These are phyloP conservation scores for Penicillium sp. DNA, from an alignment of 2,329 filamentous ascomycete species.

Conservation along the genomic window DNA sequence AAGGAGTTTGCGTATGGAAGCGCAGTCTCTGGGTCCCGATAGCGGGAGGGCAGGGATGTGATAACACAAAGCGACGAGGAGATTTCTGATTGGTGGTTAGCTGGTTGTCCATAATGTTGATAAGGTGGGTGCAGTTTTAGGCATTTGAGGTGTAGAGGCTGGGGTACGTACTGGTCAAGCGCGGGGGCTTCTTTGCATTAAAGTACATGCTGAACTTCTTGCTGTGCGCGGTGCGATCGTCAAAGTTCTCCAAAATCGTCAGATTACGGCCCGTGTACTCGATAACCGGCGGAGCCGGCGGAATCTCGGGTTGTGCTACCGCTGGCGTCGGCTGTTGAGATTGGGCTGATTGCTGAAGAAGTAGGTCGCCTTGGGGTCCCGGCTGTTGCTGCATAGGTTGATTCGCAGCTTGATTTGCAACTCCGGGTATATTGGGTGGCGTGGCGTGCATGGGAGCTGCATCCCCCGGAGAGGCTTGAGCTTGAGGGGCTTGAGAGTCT, in stretches of 20 bases:
- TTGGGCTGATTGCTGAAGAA: slow-evolving; percentile 10
- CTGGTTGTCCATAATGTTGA: background rate
- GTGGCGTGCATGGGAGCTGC: slow-evolving; percentile 12
- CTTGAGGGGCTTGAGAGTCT: slow-evolving; percentile 10
- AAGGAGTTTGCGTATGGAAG: slow-evolving; percentile 77
- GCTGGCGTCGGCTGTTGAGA: slow-evolving; percentile 18
- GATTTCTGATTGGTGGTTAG: slow-evolving; percentile 40
- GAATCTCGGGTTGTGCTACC: slow-evolving; percentile 29
- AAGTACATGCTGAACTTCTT: slow-evolving; percentile 60
- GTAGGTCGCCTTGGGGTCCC: background rate
- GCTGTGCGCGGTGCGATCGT: slow-evolving; percentile 57
- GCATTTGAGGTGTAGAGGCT: background rate
- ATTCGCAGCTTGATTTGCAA: background rate
- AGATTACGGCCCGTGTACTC: slow-evolving; percentile 59
- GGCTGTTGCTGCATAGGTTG: background rate
- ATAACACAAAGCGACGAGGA: slow-evolving; percentile 70
- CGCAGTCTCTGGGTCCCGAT: slow-evolving; percentile 81
- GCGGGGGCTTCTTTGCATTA: slow-evolving; percentile 52
- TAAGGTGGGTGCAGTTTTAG: background rate
- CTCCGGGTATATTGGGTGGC: slow-evolving; percentile 9
- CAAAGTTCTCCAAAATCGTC: slow-evolving; percentile 61
- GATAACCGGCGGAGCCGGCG: slow-evolving; percentile 41
- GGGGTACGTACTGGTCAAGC: slow-evolving; percentile 49
- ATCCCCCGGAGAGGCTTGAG: slow-evolving; percentile 7
- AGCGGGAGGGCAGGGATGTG: slow-evolving; percentile 77